phyloP scores from a whole-genome alignment of 345 rosid genomes.

The Mallotus nudiflorus region DNA sequence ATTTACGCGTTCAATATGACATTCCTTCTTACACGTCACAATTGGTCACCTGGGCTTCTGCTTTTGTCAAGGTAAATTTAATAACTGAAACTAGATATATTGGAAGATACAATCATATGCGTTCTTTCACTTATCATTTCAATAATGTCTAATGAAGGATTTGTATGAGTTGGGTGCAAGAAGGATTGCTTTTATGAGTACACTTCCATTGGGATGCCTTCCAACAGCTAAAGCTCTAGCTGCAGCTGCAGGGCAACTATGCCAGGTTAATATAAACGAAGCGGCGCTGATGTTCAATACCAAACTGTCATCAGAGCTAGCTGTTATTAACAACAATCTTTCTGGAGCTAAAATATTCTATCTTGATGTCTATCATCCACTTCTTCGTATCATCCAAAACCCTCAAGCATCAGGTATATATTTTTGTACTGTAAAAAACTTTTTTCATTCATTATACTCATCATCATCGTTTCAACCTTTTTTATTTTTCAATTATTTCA shows the following conservation, averaged over 20 bases:
- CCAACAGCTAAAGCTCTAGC: slow-evolving; percentile 3
- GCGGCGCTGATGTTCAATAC: slow-evolving; percentile 24
- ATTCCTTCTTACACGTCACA: neutral
- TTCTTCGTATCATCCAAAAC: slow-evolving; percentile 19
- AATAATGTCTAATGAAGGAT: too few species aligned
- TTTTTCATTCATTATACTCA: too few species aligned
- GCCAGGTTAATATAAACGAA: neutral
- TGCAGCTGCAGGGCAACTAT: neutral
- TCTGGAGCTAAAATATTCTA: slow-evolving; percentile 13
- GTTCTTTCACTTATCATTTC: too few species aligned
- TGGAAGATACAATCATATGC: too few species aligned
- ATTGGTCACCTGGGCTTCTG: slow-evolving; percentile 6
- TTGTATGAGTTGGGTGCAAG: slow-evolving; percentile 27
- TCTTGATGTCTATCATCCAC: slow-evolving; percentile 27
- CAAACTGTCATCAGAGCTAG: slow-evolving; percentile 14
- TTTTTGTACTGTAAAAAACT: neutral
- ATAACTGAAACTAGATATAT: too few species aligned
- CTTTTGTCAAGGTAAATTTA: too few species aligned
- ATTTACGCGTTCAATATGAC: neutral
- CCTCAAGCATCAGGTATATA: neutral
- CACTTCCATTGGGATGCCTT: slow-evolving; percentile 27
- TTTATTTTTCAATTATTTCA: neutral
- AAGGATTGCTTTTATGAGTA: slow-evolving; percentile 10
- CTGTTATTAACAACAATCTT: slow-evolving; percentile 2
- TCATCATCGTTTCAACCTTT: too few species aligned